Conservation (phyloP, 805 yeast genomes). For the Wickerhamiella lipophila region DNA sequence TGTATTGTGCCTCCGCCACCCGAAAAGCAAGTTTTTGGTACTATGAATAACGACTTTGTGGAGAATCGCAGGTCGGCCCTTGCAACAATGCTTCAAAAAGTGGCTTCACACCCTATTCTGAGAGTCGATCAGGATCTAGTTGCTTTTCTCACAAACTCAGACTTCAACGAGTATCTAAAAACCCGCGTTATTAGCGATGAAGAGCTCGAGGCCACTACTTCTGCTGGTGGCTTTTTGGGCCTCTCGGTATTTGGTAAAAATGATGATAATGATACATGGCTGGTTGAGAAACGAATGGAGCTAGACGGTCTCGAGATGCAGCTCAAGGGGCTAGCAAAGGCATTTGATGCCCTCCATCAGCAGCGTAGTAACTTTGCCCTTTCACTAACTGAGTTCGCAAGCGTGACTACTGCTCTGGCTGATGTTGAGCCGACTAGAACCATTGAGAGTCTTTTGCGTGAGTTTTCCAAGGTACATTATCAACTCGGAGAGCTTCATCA, state of each 20-base stretch:
- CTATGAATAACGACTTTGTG: conserved; percentile 80
- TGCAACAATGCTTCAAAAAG: conserved; percentile 72
- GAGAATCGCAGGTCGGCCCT: conserved; percentile 74
- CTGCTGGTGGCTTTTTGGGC: conserved; percentile 47
- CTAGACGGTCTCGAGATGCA: conserved; percentile 63
- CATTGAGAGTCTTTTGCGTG: conserved; percentile 48
- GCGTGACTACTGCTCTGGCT: conserved; percentile 45
- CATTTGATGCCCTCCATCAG: conserved; percentile 58
- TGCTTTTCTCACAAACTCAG: conserved; percentile 62
- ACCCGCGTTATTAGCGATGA: conserved; percentile 32
- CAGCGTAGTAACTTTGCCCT: conserved; percentile 64
- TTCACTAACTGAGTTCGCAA: conserved; percentile 56
- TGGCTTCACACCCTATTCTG: conserved; percentile 43
- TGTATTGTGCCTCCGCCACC: conserved; percentile 90
- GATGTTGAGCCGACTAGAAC: conserved; percentile 61
- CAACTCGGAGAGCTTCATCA: conserved; percentile 62
- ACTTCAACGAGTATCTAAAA: conserved; percentile 56
- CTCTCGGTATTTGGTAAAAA: conserved; percentile 55
- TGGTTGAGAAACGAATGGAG: conserved; percentile 53
- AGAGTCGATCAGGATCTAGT: conserved; percentile 64
- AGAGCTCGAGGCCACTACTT: conserved; percentile 33
- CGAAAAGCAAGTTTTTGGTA: conserved; percentile 82
- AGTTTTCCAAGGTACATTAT: conserved; percentile 60
- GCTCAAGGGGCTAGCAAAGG: conserved; percentile 51
- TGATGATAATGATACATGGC: conserved; percentile 67